These are phyloP conservation scores for Pichia sp. DNA, from an alignment of 1,139 yeast genomes.

Conservation along the genomic window DNA sequence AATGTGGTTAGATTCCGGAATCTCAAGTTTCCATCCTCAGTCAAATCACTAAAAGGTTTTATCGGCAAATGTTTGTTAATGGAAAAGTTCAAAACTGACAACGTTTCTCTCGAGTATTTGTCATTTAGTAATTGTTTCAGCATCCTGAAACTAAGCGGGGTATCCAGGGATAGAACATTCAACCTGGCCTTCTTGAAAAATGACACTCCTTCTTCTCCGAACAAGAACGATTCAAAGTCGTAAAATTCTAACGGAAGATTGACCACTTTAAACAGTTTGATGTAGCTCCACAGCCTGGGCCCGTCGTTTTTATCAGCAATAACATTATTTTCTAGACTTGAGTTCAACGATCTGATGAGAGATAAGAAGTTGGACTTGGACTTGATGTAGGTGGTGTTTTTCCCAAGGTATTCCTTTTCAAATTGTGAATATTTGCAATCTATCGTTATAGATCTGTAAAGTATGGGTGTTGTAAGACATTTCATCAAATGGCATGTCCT, in stretches of 20 bases:
- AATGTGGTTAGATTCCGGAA: conserved; percentile 15
- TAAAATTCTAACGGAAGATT: conserved; percentile 28
- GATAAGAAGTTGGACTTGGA: conserved; percentile 21
- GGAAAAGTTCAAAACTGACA: conserved; percentile 8
- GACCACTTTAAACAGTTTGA: conserved; percentile 17
- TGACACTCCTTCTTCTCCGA: conserved; percentile 2
- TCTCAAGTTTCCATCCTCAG: background rate
- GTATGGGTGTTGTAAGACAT: conserved; percentile 7
- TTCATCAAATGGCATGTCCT: conserved; percentile 14
- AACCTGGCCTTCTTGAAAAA: conserved; percentile 14
- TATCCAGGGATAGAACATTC: conserved; percentile 9
- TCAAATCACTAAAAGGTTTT: conserved; percentile 5
- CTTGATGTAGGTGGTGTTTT: conserved; percentile 22
- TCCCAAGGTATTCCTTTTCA: conserved; percentile 21
- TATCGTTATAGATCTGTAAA: conserved; percentile 23
- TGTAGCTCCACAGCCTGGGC: conserved; percentile 2
- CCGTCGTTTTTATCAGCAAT: background rate
- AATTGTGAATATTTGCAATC: conserved; percentile 24
- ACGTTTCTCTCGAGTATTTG: conserved; percentile 11
- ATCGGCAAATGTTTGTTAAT: conserved; percentile 7
- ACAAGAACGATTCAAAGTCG: conserved; percentile 23
- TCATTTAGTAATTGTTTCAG: conserved; percentile 9
- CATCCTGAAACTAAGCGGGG: conserved; percentile 17
- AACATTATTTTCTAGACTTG: background rate
- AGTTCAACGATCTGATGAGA: conserved; percentile 13